Base-by-base conservation (phyloP, 768 basidiomycete species). In the Russula compacta region DNA sequence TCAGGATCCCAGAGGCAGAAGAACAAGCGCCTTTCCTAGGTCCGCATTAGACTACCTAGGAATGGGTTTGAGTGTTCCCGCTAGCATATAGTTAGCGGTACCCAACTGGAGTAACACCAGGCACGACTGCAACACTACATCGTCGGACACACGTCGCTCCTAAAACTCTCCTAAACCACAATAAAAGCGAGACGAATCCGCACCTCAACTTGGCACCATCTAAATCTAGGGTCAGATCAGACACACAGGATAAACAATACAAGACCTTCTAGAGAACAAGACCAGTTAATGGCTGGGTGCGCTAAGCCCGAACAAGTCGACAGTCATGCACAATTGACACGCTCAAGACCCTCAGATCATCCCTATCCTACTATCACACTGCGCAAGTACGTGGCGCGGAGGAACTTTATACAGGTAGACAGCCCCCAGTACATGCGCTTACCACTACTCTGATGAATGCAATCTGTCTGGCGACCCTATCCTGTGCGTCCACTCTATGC, bases 381-480 rank as follows among this genome's bases (percentile, higher is more conserved):
- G 44, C 24, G 36, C 21, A 10, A 49, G 33, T n/a, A 56, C 17
- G n/a, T 11, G 43, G 12, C 54, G 33, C 32, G 33, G 47, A 55
- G 7, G 40, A 19, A 56, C 32, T 46, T 53, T 35, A 58, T 50
- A 48, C 44, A 52, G 14, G 9, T 21, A 53, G 12, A 50, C 21
- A 40, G 10, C 42, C 50, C n/a, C 38, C 47, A 29, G 6, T 57
- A 64, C 60, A 64, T 53, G 44, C 51, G 42, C 53, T 14, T 52
- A 35, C 50, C 21, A 48, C 33, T 58, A 57, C 60, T 44, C 43
- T 46, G n/a, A 19, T 10, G 36, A 9, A 19, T 51, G 49, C 33
- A 36, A 55, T 24, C 51, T 48, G 33, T 50, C 56, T 57, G 40
- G 50, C 44, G 36, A 48, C 40, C 21, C 17, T 35, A 29, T 60